Percentiles rank a stretch among this genome's conserved stretches.
Conservation (phyloP, 306 rosid species). For the Malus sylvestris region DNA sequence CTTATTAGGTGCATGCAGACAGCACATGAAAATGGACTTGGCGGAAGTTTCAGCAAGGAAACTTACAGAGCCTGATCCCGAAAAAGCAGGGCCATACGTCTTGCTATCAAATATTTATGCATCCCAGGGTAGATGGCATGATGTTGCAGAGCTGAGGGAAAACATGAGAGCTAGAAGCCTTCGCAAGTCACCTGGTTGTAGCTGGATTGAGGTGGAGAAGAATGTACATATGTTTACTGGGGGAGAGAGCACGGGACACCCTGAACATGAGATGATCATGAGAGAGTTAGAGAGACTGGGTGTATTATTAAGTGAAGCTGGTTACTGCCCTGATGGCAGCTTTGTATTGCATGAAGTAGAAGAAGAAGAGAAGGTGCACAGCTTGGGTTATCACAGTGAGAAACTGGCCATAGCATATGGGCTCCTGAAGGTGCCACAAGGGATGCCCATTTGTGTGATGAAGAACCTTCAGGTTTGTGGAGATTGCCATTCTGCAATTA, state of each 20-base stretch:
- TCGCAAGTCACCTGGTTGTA: constrained; percentile 15
- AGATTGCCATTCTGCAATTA: constrained; percentile 26
- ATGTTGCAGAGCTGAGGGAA: not conserved
- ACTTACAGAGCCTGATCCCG: constrained; percentile 12
- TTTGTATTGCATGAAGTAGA: constrained; percentile 20
- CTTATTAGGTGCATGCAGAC: constrained; percentile 34
- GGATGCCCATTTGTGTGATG: constrained; percentile 11
- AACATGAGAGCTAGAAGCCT: not conserved
- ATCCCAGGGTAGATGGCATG: not conserved
- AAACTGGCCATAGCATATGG: constrained; percentile 26
- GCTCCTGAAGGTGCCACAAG: constrained; percentile 1
- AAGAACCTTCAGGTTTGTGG: constrained; percentile 30
- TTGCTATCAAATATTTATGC: constrained; percentile 27
- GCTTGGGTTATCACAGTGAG: constrained; percentile 20
- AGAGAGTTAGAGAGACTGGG: not conserved
- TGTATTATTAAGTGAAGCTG: constrained; percentile 14
- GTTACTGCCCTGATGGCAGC: constrained; percentile 8
- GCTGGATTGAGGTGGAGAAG: constrained; percentile 28
- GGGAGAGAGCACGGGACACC: constrained; percentile 12
- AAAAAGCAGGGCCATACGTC: constrained; percentile 16
- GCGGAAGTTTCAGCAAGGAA: constrained; percentile 33
- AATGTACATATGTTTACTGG: constrained; percentile 23
- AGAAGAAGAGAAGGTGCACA: constrained; percentile 19
- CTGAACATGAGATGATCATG: not conserved
- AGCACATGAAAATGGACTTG: constrained; percentile 24